Evolutionary conservation across 495 filamentous ascomycete genomes (phyloP), one percentile per base, ranked within the genome.

Genomic region (Trichocladium uniseriatum): DNA sequence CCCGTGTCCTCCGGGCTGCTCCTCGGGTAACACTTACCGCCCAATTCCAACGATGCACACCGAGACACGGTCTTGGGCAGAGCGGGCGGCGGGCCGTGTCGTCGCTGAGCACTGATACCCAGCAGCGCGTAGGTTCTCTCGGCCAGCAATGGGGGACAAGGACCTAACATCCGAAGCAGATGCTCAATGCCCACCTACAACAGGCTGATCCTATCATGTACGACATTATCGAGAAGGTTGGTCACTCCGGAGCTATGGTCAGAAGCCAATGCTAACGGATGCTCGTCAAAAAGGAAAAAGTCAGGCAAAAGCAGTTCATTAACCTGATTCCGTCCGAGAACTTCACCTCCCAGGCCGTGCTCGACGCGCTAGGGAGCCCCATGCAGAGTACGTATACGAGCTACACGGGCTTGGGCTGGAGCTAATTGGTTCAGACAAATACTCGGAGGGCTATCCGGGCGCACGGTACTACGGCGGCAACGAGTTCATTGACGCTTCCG

Each of bases 271-370:
- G 27, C 48, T 59, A 19, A 63, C 44, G 10, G 29, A 8, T 20
- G 31, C 2, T 28, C 27, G 32, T 22, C n/a, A 36, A 54, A 45
- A 57, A 96, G 89, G 91, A 98, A 73, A 96, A 95, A 80, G 75
- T 75, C 51, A 79, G 92, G 53, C 92, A 98, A 65, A 91, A 94
- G 69, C 86, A 96, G 61, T 97, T 95, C 66, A 91, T 98, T 68
- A 97, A 97, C 71, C 80, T 98, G 47, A 98, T 98, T 52, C 92
- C 92, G 14, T 98, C 92, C 18, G 92, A 98, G 70, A 98, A 98
- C 71, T 97, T 98, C 68, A 97, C 92, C 9, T 96, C 92, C 14
- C 89, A 96, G 65, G 89, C 92, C 18, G 92, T 98, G 10, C 79
- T 96, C 32, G 92, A 97, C 79, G 89, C 91, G 8, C 73, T 98